phyloP scores from a whole-genome alignment of 805 yeast species.

The Candida adriatica region DNA sequence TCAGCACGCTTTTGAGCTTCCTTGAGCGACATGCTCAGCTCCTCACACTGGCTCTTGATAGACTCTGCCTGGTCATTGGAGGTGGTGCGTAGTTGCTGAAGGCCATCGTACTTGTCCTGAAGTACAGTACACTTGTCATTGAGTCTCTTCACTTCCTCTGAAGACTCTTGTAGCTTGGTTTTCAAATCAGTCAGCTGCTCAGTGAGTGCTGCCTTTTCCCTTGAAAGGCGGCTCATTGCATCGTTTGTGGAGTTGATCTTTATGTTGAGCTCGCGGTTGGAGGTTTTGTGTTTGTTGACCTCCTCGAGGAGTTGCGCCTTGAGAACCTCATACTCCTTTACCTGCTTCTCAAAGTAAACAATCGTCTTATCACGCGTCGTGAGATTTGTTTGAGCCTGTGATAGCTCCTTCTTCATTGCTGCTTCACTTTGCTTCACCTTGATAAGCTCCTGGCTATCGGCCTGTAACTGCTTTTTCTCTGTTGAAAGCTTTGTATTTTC shows the following conservation, averaged over 20 bases:
- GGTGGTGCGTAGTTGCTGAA: constrained; percentile 27
- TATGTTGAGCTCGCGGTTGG: constrained; percentile 23
- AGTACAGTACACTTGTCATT: constrained; percentile 35
- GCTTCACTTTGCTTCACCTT: constrained; percentile 19
- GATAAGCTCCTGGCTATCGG: constrained; percentile 12
- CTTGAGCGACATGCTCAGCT: constrained; percentile 53
- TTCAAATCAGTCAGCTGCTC: constrained; percentile 35
- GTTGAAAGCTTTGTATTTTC: constrained; percentile 19
- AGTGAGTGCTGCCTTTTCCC: constrained; percentile 30
- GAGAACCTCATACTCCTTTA: constrained; percentile 28
- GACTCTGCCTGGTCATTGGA: constrained; percentile 39
- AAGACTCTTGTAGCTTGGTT: constrained; percentile 27
- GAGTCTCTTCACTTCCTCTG: constrained; percentile 33
- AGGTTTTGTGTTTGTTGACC: constrained; percentile 17
- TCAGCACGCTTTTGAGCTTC: constrained; percentile 60
- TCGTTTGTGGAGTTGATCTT: constrained; percentile 27
- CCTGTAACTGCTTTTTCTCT: constrained; percentile 16
- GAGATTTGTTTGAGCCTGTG: constrained; percentile 12
- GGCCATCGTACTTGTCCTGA: constrained; percentile 32
- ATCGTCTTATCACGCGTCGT: constrained; percentile 32
- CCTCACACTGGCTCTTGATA: constrained; percentile 65
- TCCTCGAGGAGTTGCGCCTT: constrained; percentile 22
- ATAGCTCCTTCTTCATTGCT: constrained; percentile 18
- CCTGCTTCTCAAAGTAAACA: constrained; percentile 32
- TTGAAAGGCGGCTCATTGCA: constrained; percentile 23